phyloP scores from a whole-genome alignment of 2,329 filamentous ascomycete species.

The Ceratocystis cubensis region DNA sequence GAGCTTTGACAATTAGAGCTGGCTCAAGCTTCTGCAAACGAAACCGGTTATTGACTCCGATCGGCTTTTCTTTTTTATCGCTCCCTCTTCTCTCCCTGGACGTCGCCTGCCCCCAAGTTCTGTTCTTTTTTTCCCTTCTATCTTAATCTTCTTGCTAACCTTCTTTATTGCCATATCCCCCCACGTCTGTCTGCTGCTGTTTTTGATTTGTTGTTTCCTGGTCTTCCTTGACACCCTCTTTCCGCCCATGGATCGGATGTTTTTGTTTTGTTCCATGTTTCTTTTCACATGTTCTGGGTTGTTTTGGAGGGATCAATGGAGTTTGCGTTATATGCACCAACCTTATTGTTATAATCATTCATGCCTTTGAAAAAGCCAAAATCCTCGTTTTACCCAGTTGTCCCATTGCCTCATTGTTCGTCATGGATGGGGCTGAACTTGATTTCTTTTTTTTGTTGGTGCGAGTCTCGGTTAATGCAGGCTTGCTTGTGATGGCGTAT shows the following conservation, averaged over 20 bases:
- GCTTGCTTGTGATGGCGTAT: background rate
- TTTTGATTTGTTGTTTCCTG: conserved; percentile 8
- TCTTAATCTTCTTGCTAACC: conserved; percentile 10
- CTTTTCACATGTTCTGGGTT: conserved; percentile 13
- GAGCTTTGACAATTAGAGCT: no score
- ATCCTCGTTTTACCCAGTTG: background rate
- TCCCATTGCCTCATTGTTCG: no score
- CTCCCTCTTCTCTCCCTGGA: background rate
- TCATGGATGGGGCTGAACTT: background rate
- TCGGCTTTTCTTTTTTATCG: conserved; percentile 1
- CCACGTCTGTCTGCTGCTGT: conserved; percentile 10
- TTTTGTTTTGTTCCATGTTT: conserved; percentile 14
- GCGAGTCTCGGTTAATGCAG: background rate
- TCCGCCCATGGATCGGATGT: conserved; percentile 13
- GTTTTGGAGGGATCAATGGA: conserved; percentile 17
- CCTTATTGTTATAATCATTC: conserved; percentile 18
- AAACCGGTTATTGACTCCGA: background rate
- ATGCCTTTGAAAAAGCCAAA: conserved; percentile 16
- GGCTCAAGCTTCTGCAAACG: no score
- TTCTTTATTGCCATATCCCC: conserved; percentile 18
- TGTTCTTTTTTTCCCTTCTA: background rate
- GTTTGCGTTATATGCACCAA: conserved; percentile 18
- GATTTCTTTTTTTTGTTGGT: background rate
- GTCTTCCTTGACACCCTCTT: conserved; percentile 9
- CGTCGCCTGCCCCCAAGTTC: background rate